Conservation (phyloP, 352 stramenopile genomes). For the Globisporangium camurandrum region DNA sequence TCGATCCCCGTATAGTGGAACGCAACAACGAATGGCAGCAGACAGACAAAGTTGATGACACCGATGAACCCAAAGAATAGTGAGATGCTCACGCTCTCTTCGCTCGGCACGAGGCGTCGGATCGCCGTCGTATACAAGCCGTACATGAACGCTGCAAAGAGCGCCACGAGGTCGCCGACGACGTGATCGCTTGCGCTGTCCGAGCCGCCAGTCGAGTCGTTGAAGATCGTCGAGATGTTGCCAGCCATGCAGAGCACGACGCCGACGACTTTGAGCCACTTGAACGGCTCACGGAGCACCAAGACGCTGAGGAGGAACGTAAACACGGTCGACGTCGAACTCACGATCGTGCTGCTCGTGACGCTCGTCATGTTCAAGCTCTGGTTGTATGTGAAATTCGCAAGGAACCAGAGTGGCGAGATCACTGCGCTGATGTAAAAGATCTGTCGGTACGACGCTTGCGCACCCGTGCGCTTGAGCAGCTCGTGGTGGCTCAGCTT, state of each 20-base stretch:
- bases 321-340: slow-evolving; percentile 91
- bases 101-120: slow-evolving; percentile 65
- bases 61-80: slow-evolving; percentile 96
- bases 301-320: slow-evolving; percentile 88
- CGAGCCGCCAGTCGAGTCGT: slow-evolving; percentile 43
- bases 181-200: slow-evolving; percentile 27
- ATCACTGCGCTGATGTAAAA: slow-evolving; percentile 48
- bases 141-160: slow-evolving; percentile 87
- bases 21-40: slow-evolving; percentile 53
- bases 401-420: slow-evolving; percentile 92
- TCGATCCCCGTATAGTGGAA: slow-evolving; percentile 69
- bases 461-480: slow-evolving; percentile 17
- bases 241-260: slow-evolving; percentile 86
- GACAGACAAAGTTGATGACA: slow-evolving; percentile 75
- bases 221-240: slow-evolving; percentile 83
- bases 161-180: slow-evolving; percentile 55
- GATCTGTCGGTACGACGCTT: slow-evolving; percentile 38
- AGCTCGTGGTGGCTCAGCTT: slow-evolving; percentile 31
- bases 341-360: slow-evolving; percentile 93
- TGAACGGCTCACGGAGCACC: slow-evolving; percentile 78
- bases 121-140: slow-evolving; percentile 92
- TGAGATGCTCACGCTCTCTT: slow-evolving; percentile 86
- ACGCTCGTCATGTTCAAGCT: slow-evolving; percentile 91
- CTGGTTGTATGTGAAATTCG: slow-evolving; percentile 94
- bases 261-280: slow-evolving; percentile 75